phyloP scores from a whole-genome alignment of 2,329 filamentous ascomycete genomes.

The Escovopsis sp. region DNA sequence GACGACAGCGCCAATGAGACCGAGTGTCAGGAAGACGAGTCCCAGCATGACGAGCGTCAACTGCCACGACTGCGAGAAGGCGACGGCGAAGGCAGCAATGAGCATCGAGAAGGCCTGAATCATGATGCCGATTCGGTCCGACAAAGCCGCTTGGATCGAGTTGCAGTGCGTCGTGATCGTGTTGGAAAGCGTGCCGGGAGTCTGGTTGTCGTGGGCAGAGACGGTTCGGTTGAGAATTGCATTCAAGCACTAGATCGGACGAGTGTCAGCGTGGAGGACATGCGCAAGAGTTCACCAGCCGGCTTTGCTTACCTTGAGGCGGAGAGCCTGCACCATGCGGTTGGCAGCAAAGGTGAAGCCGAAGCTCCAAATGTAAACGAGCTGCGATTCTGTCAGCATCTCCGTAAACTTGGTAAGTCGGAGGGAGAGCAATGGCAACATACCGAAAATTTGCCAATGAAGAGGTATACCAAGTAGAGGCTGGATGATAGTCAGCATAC shows the following conservation, averaged over 20 bases:
- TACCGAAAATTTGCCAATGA: background rate
- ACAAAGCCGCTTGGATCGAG: constrained; percentile 2
- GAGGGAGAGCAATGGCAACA: background rate
- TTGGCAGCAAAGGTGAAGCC: constrained; percentile 2
- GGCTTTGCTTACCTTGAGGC: constrained; percentile 1
- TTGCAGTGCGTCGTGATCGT: constrained; percentile 3
- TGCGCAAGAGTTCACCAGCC: background rate
- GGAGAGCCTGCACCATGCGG: constrained; percentile 2
- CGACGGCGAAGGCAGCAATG: constrained; percentile 2
- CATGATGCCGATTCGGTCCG: constrained; percentile 4
- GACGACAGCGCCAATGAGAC: constrained; percentile 2
- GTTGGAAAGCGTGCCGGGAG: constrained; percentile 1
- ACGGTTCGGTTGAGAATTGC: constrained; percentile 1
- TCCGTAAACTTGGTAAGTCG: background rate
- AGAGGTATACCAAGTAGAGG: background rate
- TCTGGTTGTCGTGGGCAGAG: constrained; percentile 1
- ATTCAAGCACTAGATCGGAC: background rate
- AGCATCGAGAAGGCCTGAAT: constrained; percentile 4
- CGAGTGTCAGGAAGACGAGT: constrained; percentile 1
- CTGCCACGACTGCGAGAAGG: constrained; percentile 4
- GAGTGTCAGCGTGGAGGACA: background rate
- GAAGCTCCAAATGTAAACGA: constrained; percentile 2
- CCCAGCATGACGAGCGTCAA: constrained; percentile 4
- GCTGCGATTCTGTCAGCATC: background rate
- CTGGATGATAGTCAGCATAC: background rate